phyloP scores from a whole-genome alignment of 257 asterid species.

The Nicotiana undulata region DNA sequence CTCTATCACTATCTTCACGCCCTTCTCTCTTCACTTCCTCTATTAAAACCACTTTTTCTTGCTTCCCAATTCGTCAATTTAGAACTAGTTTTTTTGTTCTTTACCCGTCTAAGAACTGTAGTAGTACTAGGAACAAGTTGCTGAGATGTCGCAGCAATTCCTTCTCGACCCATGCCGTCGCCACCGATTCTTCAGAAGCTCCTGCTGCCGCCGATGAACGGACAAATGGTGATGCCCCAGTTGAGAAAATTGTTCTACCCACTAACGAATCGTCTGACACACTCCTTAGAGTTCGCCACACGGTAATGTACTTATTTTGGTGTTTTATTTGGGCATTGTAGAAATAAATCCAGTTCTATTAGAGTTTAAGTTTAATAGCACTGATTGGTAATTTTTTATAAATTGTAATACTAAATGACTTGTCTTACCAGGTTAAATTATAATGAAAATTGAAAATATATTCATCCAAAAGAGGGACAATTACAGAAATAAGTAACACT shows the following conservation, averaged over 20 bases:
- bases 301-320: constrained; percentile 27
- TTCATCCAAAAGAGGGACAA: neutral
- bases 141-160: constrained; percentile 26
- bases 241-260: constrained; percentile 50
- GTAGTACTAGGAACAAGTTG: neutral
- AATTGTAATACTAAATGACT: too few relatives aligned
- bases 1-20: constrained; percentile 31
- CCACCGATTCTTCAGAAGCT: constrained; percentile 40
- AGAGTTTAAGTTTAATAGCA: too few relatives aligned
- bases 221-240: constrained; percentile 4
- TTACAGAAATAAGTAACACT: neutral
- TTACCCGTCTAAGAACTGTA: constrained; percentile 5
- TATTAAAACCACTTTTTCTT: constrained; percentile 3
- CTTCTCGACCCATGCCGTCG: constrained; percentile 25
- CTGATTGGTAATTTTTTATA: too few relatives aligned
- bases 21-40: constrained; percentile 26
- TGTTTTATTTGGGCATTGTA: neutral
- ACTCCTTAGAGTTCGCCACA: constrained; percentile 83
- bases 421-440: too few relatives aligned
- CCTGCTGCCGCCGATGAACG: constrained; percentile 25
- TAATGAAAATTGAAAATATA: neutral
- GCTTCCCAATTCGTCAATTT: constrained; percentile 10
- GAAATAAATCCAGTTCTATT: neutral
- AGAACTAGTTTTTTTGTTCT: constrained; percentile 3
- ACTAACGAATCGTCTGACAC: constrained; percentile 69